Percentiles rank a stretch among this genome's conserved stretches.
phyloP scores from a whole-genome alignment of 2,329 filamentous ascomycete genomes.

The Neoascochyta sp. region DNA sequence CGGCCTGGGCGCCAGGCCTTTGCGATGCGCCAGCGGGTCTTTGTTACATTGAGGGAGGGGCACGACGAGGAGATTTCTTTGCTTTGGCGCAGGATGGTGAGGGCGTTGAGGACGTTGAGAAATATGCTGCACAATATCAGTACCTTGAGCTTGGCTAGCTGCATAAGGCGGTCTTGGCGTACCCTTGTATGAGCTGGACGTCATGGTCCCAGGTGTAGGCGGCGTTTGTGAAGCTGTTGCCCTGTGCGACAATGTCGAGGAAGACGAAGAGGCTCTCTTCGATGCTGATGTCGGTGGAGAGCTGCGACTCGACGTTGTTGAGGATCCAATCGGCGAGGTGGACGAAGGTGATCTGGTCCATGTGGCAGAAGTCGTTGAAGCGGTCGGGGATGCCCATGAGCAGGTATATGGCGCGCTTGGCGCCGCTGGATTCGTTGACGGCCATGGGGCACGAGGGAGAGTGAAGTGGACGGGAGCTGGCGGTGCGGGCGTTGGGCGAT shows the following conservation, averaged over 20 bases:
- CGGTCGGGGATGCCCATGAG: slow-evolving; percentile 36
- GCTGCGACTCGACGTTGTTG: slow-evolving; percentile 29
- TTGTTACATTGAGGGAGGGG: slow-evolving; percentile 30
- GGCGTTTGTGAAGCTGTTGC: slow-evolving; percentile 32
- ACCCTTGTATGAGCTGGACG: slow-evolving; percentile 35
- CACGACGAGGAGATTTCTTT: slow-evolving; percentile 31
- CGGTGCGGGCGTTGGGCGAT: no score
- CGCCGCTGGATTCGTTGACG: slow-evolving; percentile 22
- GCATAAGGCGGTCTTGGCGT: slow-evolving; percentile 11
- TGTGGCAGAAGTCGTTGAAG: slow-evolving; percentile 38
- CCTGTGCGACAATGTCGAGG: slow-evolving; percentile 37
- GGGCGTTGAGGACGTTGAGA: slow-evolving; percentile 32
- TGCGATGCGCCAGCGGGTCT: slow-evolving; percentile 33
- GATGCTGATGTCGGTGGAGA: slow-evolving; percentile 31
- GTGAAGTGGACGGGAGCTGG: no score
- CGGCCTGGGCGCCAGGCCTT: slow-evolving; percentile 28
- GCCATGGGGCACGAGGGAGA: no score
- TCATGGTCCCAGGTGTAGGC: slow-evolving; percentile 37
- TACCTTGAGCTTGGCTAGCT: slow-evolving; percentile 2
- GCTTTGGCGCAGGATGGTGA: slow-evolving; percentile 31
- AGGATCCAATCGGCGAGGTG: slow-evolving; percentile 39
- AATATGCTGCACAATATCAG: slow-evolving; percentile 31
- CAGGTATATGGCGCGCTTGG: slow-evolving; percentile 27
- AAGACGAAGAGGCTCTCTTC: slow-evolving; percentile 39
- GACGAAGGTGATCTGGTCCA: slow-evolving; percentile 39